Evolutionary conservation across 176 grass and related monocot genomes (phyloP).

Genomic region (Cenchrus americanus): DNA sequence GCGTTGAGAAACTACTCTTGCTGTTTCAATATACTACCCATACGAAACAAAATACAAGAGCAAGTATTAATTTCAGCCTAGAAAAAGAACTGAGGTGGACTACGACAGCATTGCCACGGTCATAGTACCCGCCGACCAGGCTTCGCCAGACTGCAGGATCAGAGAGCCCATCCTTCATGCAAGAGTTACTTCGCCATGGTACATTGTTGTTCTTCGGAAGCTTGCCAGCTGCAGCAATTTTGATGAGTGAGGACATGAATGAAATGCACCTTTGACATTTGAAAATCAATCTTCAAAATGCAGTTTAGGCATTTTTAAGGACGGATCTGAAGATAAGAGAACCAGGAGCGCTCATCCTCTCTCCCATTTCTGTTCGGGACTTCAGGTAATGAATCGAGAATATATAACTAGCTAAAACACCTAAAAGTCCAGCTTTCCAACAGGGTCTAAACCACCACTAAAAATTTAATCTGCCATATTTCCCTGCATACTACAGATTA

Average conservation of each 20-base stretch:
- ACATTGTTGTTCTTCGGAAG: conserved; percentile 86
- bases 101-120: conserved; percentile 49
- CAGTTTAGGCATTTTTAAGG: neutral
- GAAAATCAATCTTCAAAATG: neutral
- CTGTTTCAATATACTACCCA: too few relatives aligned
- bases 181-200: conserved; percentile 82
- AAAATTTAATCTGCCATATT: neutral
- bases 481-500: neutral
- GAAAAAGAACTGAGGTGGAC: too few relatives aligned
- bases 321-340: conserved; percentile 29
- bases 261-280: neutral
- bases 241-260: neutral
- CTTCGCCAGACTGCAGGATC: conserved; percentile 55
- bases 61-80: too few relatives aligned
- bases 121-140: conserved; percentile 81
- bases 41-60: too few relatives aligned
- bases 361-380: neutral
- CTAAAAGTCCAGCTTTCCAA: neutral
- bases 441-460: neutral
- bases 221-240: conserved; percentile 64
- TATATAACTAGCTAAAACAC: conserved; percentile 1
- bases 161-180: conserved; percentile 83
- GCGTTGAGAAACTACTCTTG: too few relatives aligned
- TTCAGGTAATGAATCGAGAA: neutral
- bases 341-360: neutral